These are phyloP conservation scores for Lactarius hatsudake DNA, from an alignment of 768 basidiomycete genomes.

Conservation along the genomic window DNA sequence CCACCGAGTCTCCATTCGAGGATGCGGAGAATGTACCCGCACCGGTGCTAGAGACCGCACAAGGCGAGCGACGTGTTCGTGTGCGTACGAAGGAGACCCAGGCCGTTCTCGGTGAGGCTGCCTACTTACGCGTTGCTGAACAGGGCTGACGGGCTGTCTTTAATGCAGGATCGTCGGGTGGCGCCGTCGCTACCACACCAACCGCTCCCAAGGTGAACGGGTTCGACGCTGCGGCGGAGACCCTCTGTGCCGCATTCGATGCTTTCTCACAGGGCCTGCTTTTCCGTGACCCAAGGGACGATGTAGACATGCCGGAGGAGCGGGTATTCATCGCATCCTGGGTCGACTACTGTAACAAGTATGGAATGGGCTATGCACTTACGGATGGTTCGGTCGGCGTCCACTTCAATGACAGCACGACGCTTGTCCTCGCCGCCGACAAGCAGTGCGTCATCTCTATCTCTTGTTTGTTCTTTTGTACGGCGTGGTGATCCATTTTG, in stretches of 20 bases:
- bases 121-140: neutral
- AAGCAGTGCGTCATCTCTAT: constrained; percentile 61
- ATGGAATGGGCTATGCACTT: constrained; percentile 98
- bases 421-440: constrained; percentile 77
- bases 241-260: constrained; percentile 60
- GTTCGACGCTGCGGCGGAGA: constrained; percentile 64
- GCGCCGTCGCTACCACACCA: constrained; percentile 29
- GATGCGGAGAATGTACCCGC: constrained; percentile 39
- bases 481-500: constrained; percentile 9
- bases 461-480: constrained; percentile 1
- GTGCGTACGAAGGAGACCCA: constrained; percentile 15
- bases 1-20: constrained; percentile 28
- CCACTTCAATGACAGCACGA: constrained; percentile 95
- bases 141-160: neutral
- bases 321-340: constrained; percentile 95
- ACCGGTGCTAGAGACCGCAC: constrained; percentile 8
- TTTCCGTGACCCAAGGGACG: constrained; percentile 64
- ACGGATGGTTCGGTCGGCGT: constrained; percentile 95
- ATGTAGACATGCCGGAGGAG: constrained; percentile 54
- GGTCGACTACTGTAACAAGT: constrained; percentile 99
- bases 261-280: constrained; percentile 58
- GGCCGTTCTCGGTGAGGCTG: constrained; percentile 2
- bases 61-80: constrained; percentile 11
- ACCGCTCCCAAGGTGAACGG: constrained; percentile 44
- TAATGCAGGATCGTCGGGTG: constrained; percentile 19